Evolutionary conservation across 345 rosid species (phyloP), one percentile per base, ranked within the genome.

Genomic region (Eucalyptus regnans): DNA sequence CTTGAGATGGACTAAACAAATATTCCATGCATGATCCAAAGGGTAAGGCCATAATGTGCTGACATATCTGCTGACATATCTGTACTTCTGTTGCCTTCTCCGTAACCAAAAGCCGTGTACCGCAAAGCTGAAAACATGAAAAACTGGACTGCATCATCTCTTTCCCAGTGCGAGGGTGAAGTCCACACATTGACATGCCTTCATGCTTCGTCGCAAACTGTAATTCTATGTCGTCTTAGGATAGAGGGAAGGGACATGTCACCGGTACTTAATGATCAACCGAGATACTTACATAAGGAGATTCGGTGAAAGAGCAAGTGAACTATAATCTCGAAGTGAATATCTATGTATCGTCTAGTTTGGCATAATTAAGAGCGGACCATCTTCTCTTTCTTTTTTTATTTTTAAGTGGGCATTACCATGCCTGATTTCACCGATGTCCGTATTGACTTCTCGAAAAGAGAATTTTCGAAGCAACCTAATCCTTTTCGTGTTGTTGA

Each of bases 401-500:
- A 7, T 52, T 52, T 7, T 56, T 23, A 56, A 23, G 1, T 56
- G 62, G 29, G 62, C 62, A 56, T 56, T 56, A 4, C 29, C 12
- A 56, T 56, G 12, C 62, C 9, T 56, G 58, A 20, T 52, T 52
- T 52, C 58, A 0, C 0, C 10, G 58, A 18, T 52, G 58, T 52
- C 58, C 58, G 58, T 20, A 20, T 20, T 52, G 58, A 52, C 58
- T 52, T 52, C 1, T 52, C 4, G 0, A 56, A 56, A 56, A 56
- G 29, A 56, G 62, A 23, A 4, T 56, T 56, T 56, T 56, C 62
- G 12, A 56, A 56, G 12, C 29, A 56, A 56, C 6, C 62, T 56
- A 56, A 22, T 56, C 1, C 6, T 56, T 23, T 56, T 12, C 62
- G 23, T 9, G 29, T 56, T 23, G 62, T 56, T 56, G 29, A 56